These are phyloP conservation scores for Elongisporangium anandrum DNA, from an alignment of 352 stramenopile genomes.

Conservation along the genomic window DNA sequence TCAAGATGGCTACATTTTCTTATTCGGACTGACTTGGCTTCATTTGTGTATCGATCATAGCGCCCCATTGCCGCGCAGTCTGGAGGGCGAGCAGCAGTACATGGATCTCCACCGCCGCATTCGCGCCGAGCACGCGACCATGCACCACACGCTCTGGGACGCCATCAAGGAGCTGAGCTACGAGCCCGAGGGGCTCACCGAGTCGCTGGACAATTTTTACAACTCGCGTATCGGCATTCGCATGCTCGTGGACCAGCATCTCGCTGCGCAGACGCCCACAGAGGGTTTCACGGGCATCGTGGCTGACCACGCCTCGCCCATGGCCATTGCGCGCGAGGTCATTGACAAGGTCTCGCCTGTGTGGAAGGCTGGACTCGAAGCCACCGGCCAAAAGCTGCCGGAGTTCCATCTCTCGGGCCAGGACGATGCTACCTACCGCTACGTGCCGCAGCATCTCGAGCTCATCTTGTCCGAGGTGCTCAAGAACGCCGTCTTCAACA, in stretches of 20 bases:
- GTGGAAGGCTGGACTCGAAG: slow-evolving; percentile 44
- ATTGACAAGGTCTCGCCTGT: slow-evolving; percentile 46
- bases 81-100: slow-evolving; percentile 53
- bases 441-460: slow-evolving; percentile 80
- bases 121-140: slow-evolving; percentile 55
- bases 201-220: slow-evolving; percentile 80
- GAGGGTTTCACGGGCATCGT: slow-evolving; percentile 63
- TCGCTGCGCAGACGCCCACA: slow-evolving; percentile 51
- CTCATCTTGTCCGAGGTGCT: slow-evolving; percentile 78
- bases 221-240: slow-evolving; percentile 81
- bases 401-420: slow-evolving; percentile 59
- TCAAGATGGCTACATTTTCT: background rate
- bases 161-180: slow-evolving; percentile 52
- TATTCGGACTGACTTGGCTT: background rate
- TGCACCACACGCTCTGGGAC: slow-evolving; percentile 67
- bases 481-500: slow-evolving; percentile 81
- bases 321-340: slow-evolving; percentile 59
- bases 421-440: slow-evolving; percentile 56
- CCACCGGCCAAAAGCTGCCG: slow-evolving; percentile 29
- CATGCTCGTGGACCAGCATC: slow-evolving; percentile 80
- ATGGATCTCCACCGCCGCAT: slow-evolving; percentile 55
- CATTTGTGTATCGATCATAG: slow-evolving; percentile 10
- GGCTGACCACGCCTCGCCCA: slow-evolving; percentile 54
- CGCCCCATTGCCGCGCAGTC: slow-evolving; percentile 47
- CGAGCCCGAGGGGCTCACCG: slow-evolving; percentile 46